Conservation (phyloP, 306 rosid genomes). For the Castanea sativa region DNA sequence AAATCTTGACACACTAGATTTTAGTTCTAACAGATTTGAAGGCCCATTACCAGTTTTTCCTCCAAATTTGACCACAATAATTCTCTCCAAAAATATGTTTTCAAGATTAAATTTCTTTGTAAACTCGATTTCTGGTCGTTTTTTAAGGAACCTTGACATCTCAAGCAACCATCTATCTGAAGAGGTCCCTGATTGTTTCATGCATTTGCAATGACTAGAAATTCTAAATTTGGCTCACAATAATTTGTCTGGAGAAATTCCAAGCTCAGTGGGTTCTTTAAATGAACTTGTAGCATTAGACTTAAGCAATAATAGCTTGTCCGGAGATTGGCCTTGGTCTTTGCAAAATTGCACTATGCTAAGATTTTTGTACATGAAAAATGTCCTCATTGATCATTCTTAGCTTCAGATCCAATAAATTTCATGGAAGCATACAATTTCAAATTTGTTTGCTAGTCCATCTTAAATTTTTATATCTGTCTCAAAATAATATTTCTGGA, state of each 20-base stretch:
- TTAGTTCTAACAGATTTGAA: constrained; percentile 19
- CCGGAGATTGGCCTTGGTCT: neutral
- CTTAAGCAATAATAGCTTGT: neutral
- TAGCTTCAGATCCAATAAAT: neutral
- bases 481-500: neutral
- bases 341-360: neutral
- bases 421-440: neutral
- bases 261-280: neutral
- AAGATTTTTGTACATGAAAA: no score
- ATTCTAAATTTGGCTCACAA: constrained; percentile 1
- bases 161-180: constrained; percentile 5
- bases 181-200: constrained; percentile 23
- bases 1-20: neutral
- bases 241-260: neutral
- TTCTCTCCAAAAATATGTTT: constrained; percentile 11
- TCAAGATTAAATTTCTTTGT: neutral
- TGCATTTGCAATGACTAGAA: neutral
- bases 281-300: neutral
- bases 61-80: neutral
- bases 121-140: neutral
- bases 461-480: neutral
- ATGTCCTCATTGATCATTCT: neutral
- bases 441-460: neutral
- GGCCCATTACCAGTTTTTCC: constrained; percentile 23
- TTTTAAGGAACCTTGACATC: neutral